Evolutionary conservation across 2,329 filamentous ascomycete species (phyloP).

Genomic region (Bisporella sp.): DNA sequence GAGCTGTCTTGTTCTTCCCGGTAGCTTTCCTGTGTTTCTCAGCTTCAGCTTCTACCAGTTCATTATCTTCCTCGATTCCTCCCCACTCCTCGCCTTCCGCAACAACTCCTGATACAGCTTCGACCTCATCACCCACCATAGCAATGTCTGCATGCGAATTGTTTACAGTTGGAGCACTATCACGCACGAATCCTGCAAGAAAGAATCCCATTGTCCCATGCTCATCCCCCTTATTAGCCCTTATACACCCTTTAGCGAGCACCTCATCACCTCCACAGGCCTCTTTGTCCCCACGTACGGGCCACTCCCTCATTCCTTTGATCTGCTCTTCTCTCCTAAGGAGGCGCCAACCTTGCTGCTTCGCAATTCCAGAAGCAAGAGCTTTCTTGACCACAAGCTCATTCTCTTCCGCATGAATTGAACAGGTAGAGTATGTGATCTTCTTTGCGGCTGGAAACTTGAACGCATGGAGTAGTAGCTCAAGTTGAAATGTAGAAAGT

Average conservation of each 20-base stretch:
- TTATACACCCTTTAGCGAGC: slow-evolving; percentile 68
- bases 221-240: slow-evolving; percentile 73
- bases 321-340: slow-evolving; percentile 67
- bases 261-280: slow-evolving; percentile 42
- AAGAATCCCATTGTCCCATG: slow-evolving; percentile 94
- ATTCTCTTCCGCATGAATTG: slow-evolving; percentile 80
- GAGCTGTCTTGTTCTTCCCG: not conserved
- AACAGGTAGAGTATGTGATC: slow-evolving; percentile 93
- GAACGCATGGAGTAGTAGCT: slow-evolving; percentile 78
- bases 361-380: slow-evolving; percentile 60
- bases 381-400: slow-evolving; percentile 74
- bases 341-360: slow-evolving; percentile 68
- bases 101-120: not conserved
- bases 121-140: not conserved
- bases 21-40: not conserved
- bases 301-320: slow-evolving; percentile 69
- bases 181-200: slow-evolving; percentile 73
- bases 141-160: not conserved
- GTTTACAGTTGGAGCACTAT: slow-evolving; percentile 3
- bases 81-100: not conserved
- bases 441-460: slow-evolving; percentile 66
- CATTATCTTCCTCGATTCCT: not conserved
- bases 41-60: not conserved
- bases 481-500: slow-evolving; percentile 75
- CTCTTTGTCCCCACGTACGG: slow-evolving; percentile 48